These are phyloP conservation scores for Kurtzmaniella quercitrusa DNA, from an alignment of 1,139 yeast genomes.

Conservation along the genomic window DNA sequence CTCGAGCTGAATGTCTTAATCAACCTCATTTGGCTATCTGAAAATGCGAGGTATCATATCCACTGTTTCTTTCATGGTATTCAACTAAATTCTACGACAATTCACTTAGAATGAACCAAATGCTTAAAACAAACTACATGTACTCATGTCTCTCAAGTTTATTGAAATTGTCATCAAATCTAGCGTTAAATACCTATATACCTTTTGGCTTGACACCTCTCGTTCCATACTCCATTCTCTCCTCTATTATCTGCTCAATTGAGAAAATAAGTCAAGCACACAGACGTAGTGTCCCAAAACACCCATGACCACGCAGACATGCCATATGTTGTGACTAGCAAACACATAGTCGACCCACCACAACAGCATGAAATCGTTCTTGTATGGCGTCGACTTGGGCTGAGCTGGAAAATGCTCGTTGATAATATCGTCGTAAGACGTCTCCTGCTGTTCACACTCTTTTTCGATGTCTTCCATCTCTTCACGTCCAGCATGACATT, in stretches of 20 bases:
- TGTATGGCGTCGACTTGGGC: conserved; percentile 44
- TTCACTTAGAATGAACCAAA: no score
- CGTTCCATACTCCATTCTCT: neutral
- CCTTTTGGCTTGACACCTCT: no score
- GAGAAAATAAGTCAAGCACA: conserved; percentile 58
- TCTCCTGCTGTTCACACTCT: conserved; percentile 17
- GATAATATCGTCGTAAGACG: conserved; percentile 28
- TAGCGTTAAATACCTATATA: no score
- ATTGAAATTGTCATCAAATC: no score
- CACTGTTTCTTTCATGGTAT: no score
- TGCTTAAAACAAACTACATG: no score
- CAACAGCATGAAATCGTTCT: conserved; percentile 51
- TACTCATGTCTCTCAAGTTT: no score
- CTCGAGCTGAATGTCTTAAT: no score
- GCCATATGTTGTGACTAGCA: conserved; percentile 92
- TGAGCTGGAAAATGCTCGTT: conserved; percentile 50
- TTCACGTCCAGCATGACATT: conserved; percentile 41
- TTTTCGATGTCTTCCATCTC: conserved; percentile 41
- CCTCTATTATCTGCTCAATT: conserved; percentile 14
- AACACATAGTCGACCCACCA: conserved; percentile 84
- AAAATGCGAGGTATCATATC: no score
- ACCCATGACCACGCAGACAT: conserved; percentile 82
- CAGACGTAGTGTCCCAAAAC: conserved; percentile 82
- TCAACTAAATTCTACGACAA: no score
- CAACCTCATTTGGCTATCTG: no score